Evolutionary conservation across 371 early-diverging fungal genomes (phyloP), one percentile per base, ranked within the genome.

Genomic region (Mortierella sp.): DNA sequence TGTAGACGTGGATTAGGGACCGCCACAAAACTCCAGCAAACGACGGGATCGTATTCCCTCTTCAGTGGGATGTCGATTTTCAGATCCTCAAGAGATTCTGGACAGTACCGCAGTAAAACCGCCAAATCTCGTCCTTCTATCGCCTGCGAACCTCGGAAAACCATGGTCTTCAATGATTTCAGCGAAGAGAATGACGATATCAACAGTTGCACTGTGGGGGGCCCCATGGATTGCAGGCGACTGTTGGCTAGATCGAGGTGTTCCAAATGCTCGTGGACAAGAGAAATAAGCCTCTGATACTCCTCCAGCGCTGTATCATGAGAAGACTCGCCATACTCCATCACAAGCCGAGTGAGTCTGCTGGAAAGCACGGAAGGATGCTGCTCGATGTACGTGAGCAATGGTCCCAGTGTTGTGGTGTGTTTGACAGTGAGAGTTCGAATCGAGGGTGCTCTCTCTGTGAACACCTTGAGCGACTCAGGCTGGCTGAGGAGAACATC

Each of bases 361-460:
- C 34, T 21, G 27, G 34, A 44, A 25, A 57, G 12, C 3, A 24
- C 12, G 4, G 3, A 47, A 3, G 47, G 48, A 25, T 27, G 21
- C 19, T 39, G 22, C 16, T 48, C 22, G n/a, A 57, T 21, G 28
- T 48, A 57, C 2, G 47, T 25, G 17, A 57, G 0, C 10, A 58
- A n/a, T n/a, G 40, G 50, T 28, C 7, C 1, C 24, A 50, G 16
- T 0, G 21, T 40, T 2, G 8, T 21, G 7, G 59, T 25, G 43
- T 27, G 40, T 14, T 19, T 34, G 50, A 50, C 43, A 0, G 50
- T 58, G 8, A 58, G 28, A 0, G 59, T 34, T 12, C 39, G 59
- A 41, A 58, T 50, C 2, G 50, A 49, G 1, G 59, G 59, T 8
- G 52, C 52, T 29, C 60, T 40, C 9, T 52, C 31, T 25, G 39